A percentile compares a stretch with the other conserved stretches of the same genome.
Conservation (phyloP, 176 grass and related monocot species). For the Triticum timopheevii region DNA sequence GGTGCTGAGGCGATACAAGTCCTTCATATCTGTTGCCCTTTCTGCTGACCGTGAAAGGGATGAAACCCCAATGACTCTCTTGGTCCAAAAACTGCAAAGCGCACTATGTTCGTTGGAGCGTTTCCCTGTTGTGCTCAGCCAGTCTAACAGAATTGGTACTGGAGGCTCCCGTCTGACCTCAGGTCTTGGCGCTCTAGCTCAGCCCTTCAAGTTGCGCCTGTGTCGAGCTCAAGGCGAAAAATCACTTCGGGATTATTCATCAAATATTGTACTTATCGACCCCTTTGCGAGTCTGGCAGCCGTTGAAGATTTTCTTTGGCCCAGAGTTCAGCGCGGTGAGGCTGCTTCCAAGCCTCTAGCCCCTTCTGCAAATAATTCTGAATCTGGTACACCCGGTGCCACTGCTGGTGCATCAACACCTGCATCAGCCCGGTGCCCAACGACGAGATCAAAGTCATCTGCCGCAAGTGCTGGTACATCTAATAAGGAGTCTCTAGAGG, state of each 20-base stretch:
- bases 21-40: slow-evolving; percentile 70
- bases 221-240: slow-evolving; percentile 86
- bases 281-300: slow-evolving; percentile 70
- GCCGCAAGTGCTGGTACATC: slow-evolving; percentile 42
- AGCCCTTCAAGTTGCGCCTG: slow-evolving; percentile 79
- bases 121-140: slow-evolving; percentile 89
- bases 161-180: slow-evolving; percentile 59
- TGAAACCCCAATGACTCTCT: slow-evolving; percentile 54
- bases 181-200: slow-evolving; percentile 66
- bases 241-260: slow-evolving; percentile 82
- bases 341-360: slow-evolving; percentile 46
- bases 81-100: slow-evolving; percentile 88
- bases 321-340: slow-evolving; percentile 75
- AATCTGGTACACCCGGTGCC: slow-evolving; percentile 48
- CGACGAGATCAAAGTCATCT: slow-evolving; percentile 83
- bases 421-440: slow-evolving; percentile 46
- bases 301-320: slow-evolving; percentile 94
- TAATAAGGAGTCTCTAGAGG: slow-evolving; percentile 57
- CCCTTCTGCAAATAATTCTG: slow-evolving; percentile 58
- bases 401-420: slow-evolving; percentile 43
- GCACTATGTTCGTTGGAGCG: slow-evolving; percentile 83
- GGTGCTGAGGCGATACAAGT: slow-evolving; percentile 72
- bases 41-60: slow-evolving; percentile 46
- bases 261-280: slow-evolving; percentile 91
- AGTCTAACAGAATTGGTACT: slow-evolving; percentile 64